Percentiles rank a stretch among this genome's conserved stretches.
Conservation (phyloP, 225 moss, liverwort and hornwort species). For the Bryoerythrophyllum caledonicum region DNA sequence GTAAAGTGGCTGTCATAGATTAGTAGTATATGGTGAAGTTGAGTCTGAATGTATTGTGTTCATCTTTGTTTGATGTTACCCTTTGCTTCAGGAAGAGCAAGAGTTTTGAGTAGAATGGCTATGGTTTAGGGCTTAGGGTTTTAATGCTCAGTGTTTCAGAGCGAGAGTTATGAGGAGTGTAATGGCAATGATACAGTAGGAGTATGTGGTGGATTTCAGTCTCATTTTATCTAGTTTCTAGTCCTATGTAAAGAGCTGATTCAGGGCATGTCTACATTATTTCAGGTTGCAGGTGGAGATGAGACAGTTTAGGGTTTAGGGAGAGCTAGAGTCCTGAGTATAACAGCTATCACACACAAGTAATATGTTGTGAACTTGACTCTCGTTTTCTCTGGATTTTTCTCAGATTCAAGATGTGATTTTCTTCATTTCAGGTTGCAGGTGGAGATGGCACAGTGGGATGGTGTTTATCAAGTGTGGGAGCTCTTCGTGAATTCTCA, state of each 20-base stretch:
- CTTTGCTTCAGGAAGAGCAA: too few species aligned
- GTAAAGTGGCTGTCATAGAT: too few species aligned
- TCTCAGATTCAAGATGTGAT: constrained; percentile 8
- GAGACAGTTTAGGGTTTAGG: too few species aligned
- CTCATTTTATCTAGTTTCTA: not conserved
- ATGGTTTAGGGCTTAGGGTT: too few species aligned
- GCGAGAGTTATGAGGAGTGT: too few species aligned
- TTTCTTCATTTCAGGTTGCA: constrained; percentile 69
- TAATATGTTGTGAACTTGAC: not conserved
- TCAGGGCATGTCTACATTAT: too few species aligned
- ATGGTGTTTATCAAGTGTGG: constrained; percentile 81
- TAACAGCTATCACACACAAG: not conserved
- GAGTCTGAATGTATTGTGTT: not conserved
- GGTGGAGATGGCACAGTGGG: constrained; percentile 97
- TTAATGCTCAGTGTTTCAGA: too few species aligned
- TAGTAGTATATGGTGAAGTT: not conserved
- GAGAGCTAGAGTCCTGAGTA: not conserved
- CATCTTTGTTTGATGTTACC: not conserved
- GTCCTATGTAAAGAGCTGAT: constrained; percentile 11
- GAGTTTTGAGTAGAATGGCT: not conserved
- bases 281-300: not conserved
- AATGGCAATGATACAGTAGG: too few species aligned
- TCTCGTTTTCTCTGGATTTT: not conserved
- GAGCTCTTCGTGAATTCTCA: constrained; percentile 44
- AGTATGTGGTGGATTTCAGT: not conserved